These are phyloP conservation scores for Corylus heterophylla DNA, from an alignment of 306 rosid species.

Conservation along the genomic window DNA sequence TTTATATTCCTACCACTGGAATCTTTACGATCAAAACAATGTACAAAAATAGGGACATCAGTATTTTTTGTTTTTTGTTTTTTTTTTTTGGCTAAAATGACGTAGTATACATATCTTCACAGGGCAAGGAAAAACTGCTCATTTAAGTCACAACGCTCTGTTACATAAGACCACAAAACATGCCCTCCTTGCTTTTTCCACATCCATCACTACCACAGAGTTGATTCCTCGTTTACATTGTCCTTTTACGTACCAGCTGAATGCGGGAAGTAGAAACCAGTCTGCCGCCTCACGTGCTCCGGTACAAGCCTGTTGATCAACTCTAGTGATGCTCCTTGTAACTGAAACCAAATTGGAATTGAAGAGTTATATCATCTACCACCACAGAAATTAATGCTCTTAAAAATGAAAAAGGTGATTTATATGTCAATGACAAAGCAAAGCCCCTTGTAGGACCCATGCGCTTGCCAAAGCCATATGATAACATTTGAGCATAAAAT, in stretches of 20 bases:
- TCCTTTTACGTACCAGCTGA: slow-evolving; percentile 57
- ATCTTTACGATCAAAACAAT: slow-evolving; percentile 39
- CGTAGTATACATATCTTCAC: slow-evolving; percentile 52
- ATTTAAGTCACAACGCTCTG: slow-evolving; percentile 46
- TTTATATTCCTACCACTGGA: slow-evolving; percentile 32
- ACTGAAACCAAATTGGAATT: slow-evolving; percentile 44
- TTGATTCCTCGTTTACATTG: slow-evolving; percentile 42
- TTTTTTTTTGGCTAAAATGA: slow-evolving; percentile 38
- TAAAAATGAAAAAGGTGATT: not conserved
- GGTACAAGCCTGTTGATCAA: slow-evolving; percentile 80
- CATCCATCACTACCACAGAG: slow-evolving; percentile 37
- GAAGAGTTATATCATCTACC: not conserved
- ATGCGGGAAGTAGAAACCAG: slow-evolving; percentile 48
- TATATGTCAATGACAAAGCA: not conserved
- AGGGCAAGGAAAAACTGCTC: slow-evolving; percentile 48
- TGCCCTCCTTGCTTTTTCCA: slow-evolving; percentile 43
- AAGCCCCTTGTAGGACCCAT: not conserved
- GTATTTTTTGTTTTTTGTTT: not conserved
- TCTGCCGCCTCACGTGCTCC: slow-evolving; percentile 75
- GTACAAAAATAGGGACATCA: slow-evolving; percentile 36
- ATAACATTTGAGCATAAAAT: not conserved
- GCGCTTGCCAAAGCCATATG: not conserved
- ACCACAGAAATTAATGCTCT: not conserved
- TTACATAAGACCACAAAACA: slow-evolving; percentile 43
- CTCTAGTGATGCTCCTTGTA: slow-evolving; percentile 73